Base-by-base conservation (phyloP, 345 rosid genomes). In the Zanthoxylum bungeanum region DNA sequence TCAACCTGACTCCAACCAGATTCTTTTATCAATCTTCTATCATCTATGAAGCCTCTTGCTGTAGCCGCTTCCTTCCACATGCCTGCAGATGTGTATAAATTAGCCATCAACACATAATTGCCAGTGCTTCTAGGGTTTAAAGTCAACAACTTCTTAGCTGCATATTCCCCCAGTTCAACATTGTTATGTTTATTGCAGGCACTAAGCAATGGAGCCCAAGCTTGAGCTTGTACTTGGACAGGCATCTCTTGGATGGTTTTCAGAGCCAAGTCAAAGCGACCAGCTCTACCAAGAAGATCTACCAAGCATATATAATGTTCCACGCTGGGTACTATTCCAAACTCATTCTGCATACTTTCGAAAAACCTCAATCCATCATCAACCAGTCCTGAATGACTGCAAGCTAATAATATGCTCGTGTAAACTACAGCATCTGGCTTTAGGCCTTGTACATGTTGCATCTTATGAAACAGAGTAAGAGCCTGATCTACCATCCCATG, bases 201-300 rank as follows among this genome's bases (percentile, higher is more conserved):
- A 46, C 77, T 69, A 27, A 77, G 80, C 46, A 77, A 68, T 27
- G 77, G 63, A 34, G 77, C 70, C 80, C 80, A 77, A 37, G 33
- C 73, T 5, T 58, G 66, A 46, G 62, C 71, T 55, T 73, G 77
- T 55, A 63, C 66, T 37, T 63, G 28, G 12, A 24, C 57, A 4
- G 77, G 74, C 27, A 73, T 55, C 12, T 19, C 74, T 36, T 37
- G 31, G 3, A 73, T 77, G 44, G 58, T 63, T 57, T 69, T 50
- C 53, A 73, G 25, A 16, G 80, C 77, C 77, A 77, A 63, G 33
- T 77, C 74, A 36, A 77, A 62, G 14, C 25, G 49, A 49, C 81
- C 81, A 50, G 81, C 77, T 73, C 81, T 55, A 10, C 80, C 66
- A 19, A 72, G 80, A 68, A 77, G 73, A 73, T 77, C 80, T 19